Conservation (phyloP, 148 eudicot species). For the Arctostaphylos glauca region DNA sequence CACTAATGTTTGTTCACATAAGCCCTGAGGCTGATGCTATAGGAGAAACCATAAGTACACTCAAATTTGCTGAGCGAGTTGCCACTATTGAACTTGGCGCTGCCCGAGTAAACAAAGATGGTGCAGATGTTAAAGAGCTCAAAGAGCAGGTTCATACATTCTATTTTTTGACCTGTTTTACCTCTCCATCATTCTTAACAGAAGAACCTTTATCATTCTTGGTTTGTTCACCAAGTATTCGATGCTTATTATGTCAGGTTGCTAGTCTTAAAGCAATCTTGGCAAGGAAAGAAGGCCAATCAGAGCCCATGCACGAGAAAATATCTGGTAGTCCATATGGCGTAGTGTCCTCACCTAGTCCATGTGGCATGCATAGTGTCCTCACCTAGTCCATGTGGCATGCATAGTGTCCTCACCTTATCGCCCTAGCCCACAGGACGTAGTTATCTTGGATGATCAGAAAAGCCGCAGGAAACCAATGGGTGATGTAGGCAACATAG, state of each 20-base stretch:
- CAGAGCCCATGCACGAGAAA: slow-evolving; percentile 36
- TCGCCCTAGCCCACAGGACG: slow-evolving; percentile 36
- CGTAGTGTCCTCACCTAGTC: slow-evolving; percentile 40
- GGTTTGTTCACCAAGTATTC: background rate
- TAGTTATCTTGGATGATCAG: slow-evolving; percentile 29
- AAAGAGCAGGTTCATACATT: slow-evolving; percentile 71
- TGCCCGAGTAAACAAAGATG: slow-evolving; percentile 81
- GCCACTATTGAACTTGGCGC: slow-evolving; percentile 98
- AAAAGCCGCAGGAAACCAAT: slow-evolving; percentile 56
- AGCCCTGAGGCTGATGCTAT: slow-evolving; percentile 90
- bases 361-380: slow-evolving; percentile 40
- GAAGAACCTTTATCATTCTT: background rate
- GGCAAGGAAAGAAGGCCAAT: slow-evolving; percentile 70
- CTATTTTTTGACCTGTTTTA: background rate
- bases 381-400: slow-evolving; percentile 52
- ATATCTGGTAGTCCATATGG: slow-evolving; percentile 49
- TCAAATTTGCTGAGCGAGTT: slow-evolving; percentile 97
- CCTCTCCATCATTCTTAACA: background rate
- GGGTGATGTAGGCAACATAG: slow-evolving; percentile 70
- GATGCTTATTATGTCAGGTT: slow-evolving; percentile 41
- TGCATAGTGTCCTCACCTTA: slow-evolving; percentile 41
- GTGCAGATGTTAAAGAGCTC: slow-evolving; percentile 85
- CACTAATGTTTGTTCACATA: slow-evolving; percentile 98
- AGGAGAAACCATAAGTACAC: slow-evolving; percentile 94
- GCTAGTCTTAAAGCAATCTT: slow-evolving; percentile 85